Base-by-base conservation (phyloP, 306 rosid species). In the Medicago lupulina region DNA sequence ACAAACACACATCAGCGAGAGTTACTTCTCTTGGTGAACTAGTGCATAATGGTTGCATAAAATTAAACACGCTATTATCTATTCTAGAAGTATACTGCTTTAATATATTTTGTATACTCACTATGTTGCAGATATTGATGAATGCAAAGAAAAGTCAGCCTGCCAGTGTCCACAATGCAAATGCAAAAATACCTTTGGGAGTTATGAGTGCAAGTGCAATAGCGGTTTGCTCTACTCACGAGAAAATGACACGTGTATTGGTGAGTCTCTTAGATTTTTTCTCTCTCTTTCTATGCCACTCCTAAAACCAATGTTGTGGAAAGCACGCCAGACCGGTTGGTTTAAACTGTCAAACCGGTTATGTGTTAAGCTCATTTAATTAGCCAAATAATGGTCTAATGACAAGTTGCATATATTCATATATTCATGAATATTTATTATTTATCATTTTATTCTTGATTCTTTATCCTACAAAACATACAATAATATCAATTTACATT, bases 141-240 rank as follows among this genome's bases (percentile, higher is more conserved):
- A 95, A 80, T 95, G 99, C 74, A 65, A 84, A 81, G 97, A 92
- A 84, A 92, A 87, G 78, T 3, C 12, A 15, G 93, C 86, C 10
- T 95, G 99, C 85, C 96, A 86, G 63, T 95, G 99, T 78, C 70
- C 96, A 39, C 84, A 86, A 13, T 95, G 99, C 87, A 92, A 83
- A 74, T 95, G 99, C 88, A 78, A 85, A 79, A 79, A 95, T 60
- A 92, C 93, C 2, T 92, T 95, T 96, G 97, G 99, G 9, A 84
- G 97, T 81, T 92, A 90, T 31, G 92, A 92, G 12, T 95, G 99
- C 85, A 95, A 83, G 81, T 95, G 99, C 77, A 58, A 49, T 21
- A 53, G 85, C 65, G 92, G 88, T 54, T 79, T 87, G 84, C 78
- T 95, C 77, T 95, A 95, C 88, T 85, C 92, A 72, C 80, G 78